phyloP scores from a whole-genome alignment of 306 rosid genomes.

The Vigna radiata region DNA sequence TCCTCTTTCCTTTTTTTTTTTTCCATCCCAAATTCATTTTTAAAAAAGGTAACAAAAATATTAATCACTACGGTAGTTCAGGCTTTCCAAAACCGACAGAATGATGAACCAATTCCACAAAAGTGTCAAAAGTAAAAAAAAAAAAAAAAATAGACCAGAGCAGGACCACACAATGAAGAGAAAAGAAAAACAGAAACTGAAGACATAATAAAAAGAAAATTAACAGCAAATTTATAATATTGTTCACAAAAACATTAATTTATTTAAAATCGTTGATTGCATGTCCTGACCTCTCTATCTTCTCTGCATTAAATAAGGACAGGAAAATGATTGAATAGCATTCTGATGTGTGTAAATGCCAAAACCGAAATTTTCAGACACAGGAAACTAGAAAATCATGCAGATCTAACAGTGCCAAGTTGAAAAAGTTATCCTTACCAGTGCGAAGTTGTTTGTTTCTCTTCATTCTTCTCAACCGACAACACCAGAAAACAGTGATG shows the following conservation, averaged over 20 bases:
- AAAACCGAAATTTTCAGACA: not conserved
- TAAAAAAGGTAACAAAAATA: too few relatives aligned
- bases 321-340: not conserved
- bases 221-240: not conserved
- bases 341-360: not conserved
- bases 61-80: not conserved
- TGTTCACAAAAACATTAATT: too few relatives aligned
- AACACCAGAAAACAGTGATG: not conserved
- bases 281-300: not conserved
- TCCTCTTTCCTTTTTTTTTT: too few relatives aligned
- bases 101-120: not conserved
- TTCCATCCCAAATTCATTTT: too few relatives aligned
- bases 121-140: not conserved
- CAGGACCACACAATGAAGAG: not conserved
- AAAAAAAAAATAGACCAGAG: not conserved
- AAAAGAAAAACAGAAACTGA: not conserved
- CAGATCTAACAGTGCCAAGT: not conserved
- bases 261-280: not conserved
- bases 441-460: not conserved
- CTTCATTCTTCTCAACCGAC: slow-evolving; percentile 18
- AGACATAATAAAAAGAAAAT: not conserved
- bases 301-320: slow-evolving; percentile 12
- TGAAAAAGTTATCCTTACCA: too few relatives aligned
- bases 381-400: not conserved
- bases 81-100: not conserved